phyloP scores from a whole-genome alignment of 257 asterid genomes.

The Mitragyna speciosa region DNA sequence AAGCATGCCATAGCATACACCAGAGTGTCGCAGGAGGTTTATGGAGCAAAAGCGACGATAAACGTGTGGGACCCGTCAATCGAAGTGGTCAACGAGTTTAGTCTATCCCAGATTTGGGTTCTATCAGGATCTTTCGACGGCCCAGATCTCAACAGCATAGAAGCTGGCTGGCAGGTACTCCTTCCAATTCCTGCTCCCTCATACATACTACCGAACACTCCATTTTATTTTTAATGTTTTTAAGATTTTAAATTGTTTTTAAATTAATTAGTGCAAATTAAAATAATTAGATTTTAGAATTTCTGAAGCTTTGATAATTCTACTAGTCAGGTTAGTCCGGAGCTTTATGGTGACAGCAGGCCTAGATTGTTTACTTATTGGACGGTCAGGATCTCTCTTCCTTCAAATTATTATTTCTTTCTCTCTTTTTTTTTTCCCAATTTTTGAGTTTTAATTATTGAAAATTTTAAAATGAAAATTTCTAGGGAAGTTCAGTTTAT shows the following conservation, averaged over 20 bases:
- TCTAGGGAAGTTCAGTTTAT: no score
- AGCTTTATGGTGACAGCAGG: slow-evolving; percentile 94
- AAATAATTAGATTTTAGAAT: slow-evolving; percentile 4
- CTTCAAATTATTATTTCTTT: background rate
- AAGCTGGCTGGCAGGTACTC: slow-evolving; percentile 99
- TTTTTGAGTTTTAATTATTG: background rate
- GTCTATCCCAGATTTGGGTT: slow-evolving; percentile 93
- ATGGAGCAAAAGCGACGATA: slow-evolving; percentile 90
- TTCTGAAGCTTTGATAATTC: slow-evolving; percentile 77
- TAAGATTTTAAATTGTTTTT: background rate
- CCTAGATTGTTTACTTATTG: slow-evolving; percentile 89
- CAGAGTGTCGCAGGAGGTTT: slow-evolving; percentile 55
- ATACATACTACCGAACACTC: slow-evolving; percentile 4
- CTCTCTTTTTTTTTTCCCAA: background rate
- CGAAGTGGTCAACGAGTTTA: slow-evolving; percentile 71
- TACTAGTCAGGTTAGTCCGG: slow-evolving; percentile 99
- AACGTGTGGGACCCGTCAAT: slow-evolving; percentile 93
- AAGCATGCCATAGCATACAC: slow-evolving; percentile 96
- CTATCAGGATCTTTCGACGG: slow-evolving; percentile 89
- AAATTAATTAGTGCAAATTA: background rate
- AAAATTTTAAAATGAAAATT: no score
- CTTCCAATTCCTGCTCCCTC: slow-evolving; percentile 22
- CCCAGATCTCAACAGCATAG: slow-evolving; percentile 89
- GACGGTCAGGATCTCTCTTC: slow-evolving; percentile 63
- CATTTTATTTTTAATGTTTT: no score